Conservation (phyloP, 1,284 basidiomycete genomes). For the Boletus calvinii region DNA sequence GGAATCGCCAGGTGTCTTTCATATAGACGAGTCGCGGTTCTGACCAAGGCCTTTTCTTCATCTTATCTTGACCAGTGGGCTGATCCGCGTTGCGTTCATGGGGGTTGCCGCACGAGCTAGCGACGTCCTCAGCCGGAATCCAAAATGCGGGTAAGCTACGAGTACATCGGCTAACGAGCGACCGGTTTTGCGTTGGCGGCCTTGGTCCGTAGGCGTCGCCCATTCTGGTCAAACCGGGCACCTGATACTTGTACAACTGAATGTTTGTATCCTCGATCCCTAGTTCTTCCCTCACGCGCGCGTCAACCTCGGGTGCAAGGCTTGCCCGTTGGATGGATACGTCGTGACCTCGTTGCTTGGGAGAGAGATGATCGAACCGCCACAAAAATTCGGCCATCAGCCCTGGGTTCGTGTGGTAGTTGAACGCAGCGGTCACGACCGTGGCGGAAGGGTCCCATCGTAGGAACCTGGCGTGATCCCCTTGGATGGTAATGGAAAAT, state of each 20-base stretch:
- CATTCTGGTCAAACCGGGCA: not conserved
- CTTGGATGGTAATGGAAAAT: constrained; percentile 16
- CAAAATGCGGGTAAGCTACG: not conserved
- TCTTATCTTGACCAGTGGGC: too few species aligned
- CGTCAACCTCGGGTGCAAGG: not conserved
- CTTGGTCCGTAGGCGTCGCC: not conserved
- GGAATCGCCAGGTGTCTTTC: not conserved
- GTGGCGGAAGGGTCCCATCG: constrained; percentile 26
- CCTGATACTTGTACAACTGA: not conserved
- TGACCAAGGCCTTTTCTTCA: not conserved
- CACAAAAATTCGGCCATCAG: constrained; percentile 20
- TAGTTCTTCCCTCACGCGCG: not conserved
- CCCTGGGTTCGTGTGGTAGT: constrained; percentile 8
- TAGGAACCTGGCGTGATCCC: constrained; percentile 19
- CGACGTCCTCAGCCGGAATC: too few species aligned
- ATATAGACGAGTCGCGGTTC: not conserved
- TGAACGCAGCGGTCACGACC: constrained; percentile 19
- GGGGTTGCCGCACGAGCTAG: too few species aligned
- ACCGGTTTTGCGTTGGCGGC: not conserved
- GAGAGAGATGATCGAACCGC: constrained; percentile 8
- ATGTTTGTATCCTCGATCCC: not conserved
- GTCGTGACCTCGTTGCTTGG: constrained; percentile 6
- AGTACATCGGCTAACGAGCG: constrained; percentile 9
- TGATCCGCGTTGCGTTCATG: too few species aligned
- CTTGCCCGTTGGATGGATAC: not conserved